phyloP scores from a whole-genome alignment of 306 rosid species.

The Delonix regia region DNA sequence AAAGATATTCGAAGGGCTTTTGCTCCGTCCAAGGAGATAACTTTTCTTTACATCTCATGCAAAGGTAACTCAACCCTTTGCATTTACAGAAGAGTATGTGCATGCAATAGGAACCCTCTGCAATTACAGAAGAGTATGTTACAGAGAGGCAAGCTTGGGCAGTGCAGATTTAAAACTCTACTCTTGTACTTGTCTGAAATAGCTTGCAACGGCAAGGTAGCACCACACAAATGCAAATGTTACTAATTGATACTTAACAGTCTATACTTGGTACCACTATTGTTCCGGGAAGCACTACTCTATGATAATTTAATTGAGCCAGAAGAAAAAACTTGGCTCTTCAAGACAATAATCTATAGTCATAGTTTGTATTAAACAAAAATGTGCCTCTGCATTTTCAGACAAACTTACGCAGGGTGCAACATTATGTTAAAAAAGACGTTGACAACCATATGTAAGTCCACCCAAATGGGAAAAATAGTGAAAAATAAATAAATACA shows the following conservation, averaged over 20 bases:
- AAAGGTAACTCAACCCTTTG: slow-evolving; percentile 19
- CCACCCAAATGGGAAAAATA: slow-evolving; percentile 1
- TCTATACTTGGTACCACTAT: neutral
- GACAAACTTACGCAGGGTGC: neutral
- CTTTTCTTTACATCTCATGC: slow-evolving; percentile 12
- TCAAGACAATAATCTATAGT: neutral
- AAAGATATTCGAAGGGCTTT: neutral
- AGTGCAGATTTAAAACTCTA: too few relatives aligned
- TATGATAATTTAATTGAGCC: neutral
- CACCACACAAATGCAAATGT: slow-evolving; percentile 2
- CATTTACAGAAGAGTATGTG: neutral
- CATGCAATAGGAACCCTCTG: neutral
- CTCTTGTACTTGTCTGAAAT: neutral
- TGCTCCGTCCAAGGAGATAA: neutral
- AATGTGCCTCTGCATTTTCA: slow-evolving; percentile 24
- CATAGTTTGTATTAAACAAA: slow-evolving; percentile 9
- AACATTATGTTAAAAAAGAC: neutral
- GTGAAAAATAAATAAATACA: neutral
- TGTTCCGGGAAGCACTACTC: neutral
- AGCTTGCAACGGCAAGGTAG: neutral
- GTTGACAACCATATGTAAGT: neutral
- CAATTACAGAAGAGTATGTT: too few relatives aligned
- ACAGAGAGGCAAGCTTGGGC: too few relatives aligned
- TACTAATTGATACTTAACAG: neutral
- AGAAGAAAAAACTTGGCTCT: neutral